phyloP scores from a whole-genome alignment of 2,329 filamentous ascomycete species.

The Pestalotiopsis sp. region DNA sequence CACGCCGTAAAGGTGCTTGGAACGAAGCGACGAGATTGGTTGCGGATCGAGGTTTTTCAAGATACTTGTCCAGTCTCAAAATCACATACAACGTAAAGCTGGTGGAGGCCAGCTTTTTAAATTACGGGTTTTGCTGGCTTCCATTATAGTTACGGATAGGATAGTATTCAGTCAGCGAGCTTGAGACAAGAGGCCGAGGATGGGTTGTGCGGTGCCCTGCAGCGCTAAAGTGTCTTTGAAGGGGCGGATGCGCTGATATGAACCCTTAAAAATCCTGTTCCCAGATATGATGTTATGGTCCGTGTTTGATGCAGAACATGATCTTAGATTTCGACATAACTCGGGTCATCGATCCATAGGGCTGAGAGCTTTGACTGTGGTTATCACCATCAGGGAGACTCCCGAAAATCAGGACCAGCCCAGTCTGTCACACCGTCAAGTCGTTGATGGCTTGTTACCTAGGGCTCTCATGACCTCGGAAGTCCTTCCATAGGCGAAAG shows the following conservation, averaged over 20 bases:
- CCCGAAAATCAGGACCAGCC: not conserved
- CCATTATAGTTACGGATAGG: too few species aligned
- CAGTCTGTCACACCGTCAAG: not conserved
- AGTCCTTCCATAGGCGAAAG: not conserved
- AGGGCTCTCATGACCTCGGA: not conserved
- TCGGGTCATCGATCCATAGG: not conserved
- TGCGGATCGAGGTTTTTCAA: too few species aligned
- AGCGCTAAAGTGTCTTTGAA: not conserved
- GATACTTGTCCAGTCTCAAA: too few species aligned
- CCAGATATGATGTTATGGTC: not conserved
- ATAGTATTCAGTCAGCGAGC: too few species aligned
- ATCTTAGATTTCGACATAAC: not conserved
- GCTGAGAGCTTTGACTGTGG: not conserved
- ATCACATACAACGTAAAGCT: too few species aligned
- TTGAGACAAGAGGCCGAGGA: not conserved
- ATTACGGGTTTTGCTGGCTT: too few species aligned
- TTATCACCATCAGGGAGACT: too few species aligned
- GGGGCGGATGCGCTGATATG: too few species aligned
- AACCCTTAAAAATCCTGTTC: not conserved
- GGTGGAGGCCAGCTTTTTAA: too few species aligned
- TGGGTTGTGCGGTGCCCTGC: not conserved
- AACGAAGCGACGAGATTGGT: not conserved
- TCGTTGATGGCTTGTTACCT: not conserved
- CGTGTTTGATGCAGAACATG: not conserved
- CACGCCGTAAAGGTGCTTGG: not conserved